Evolutionary conservation across 441 rosid genomes (phyloP), one percentile per base, ranked within the genome.

Genomic region (Gossypium gossypioides): DNA sequence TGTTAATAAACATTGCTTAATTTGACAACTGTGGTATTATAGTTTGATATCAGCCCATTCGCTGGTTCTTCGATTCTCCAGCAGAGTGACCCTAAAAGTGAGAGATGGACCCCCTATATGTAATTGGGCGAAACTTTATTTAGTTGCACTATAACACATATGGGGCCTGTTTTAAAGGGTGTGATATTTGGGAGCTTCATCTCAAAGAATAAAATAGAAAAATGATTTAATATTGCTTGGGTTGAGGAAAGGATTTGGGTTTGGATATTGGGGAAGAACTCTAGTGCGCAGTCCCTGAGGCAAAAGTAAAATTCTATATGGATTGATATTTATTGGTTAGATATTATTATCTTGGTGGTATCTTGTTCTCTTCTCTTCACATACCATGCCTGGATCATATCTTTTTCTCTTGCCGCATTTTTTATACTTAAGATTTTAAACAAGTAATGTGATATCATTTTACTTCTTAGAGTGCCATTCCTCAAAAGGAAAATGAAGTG

Each of bases 401-500:
- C 58, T 60, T 25, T 72, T 32, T 44, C 67, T 59, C 42, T 44
- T 51, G n/a, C 2, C 7, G 4, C 67, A 15, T 51, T n/a, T 73
- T 22, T 48, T 69, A 67, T 73, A 18, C 15, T 5, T 63, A 58
- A 59, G 67, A 48, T 75, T 72, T 69, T 55, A 24, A 13, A 59
- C 70, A 64, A 52, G 75, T 81, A 51, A 84, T 57, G n/a, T 10
- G 48, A 42, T 42, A 42, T 10, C 4, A 3, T 42, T 42, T 42
- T 42, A 66, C 68, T 77, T 76, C 79, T 79, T 91, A 96, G 99
- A 93, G 78, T 80, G 94, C 91, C 74, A 73, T 80, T 75, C 84
- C 89, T 74, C 97, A 87, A 84, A 93, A 77, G 80, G 98, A 97
- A 44, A 72, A 86, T 88, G 99, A 96, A 86, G 92, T 88, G 68